Evolutionary conservation across 2,329 filamentous ascomycete genomes (phyloP).

Genomic region (Rhytidhysteron rufulum): DNA sequence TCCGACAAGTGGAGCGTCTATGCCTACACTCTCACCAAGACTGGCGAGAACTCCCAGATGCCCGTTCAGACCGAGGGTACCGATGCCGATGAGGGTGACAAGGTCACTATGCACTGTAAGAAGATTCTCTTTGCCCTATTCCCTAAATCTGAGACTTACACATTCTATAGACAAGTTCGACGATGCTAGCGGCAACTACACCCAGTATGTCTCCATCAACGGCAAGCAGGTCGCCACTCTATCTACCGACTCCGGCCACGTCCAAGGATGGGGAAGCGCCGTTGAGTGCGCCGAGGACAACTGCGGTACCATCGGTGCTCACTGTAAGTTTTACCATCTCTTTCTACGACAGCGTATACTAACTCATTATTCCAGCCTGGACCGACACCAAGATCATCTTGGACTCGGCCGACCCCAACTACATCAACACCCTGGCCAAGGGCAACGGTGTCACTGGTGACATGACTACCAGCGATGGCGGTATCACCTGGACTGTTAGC

Average conservation of each 20-base stretch:
- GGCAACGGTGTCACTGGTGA: slow-evolving; percentile 39
- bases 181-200: slow-evolving; percentile 38
- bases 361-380: slow-evolving; percentile 18
- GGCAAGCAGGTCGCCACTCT: slow-evolving; percentile 39
- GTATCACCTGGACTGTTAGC: slow-evolving; percentile 43
- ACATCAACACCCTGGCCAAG: slow-evolving; percentile 36
- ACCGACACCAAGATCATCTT: slow-evolving; percentile 38
- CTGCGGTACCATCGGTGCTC: slow-evolving; percentile 40
- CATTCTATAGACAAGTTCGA: slow-evolving; percentile 35
- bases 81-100: slow-evolving; percentile 21
- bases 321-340: slow-evolving; percentile 11
- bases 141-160: neutral
- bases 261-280: slow-evolving; percentile 42
- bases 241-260: slow-evolving; percentile 43
- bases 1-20: slow-evolving; percentile 40
- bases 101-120: slow-evolving; percentile 41
- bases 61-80: slow-evolving; percentile 28
- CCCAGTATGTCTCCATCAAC: slow-evolving; percentile 38
- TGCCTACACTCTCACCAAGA: slow-evolving; percentile 41
- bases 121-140: neutral
- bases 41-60: slow-evolving; percentile 27
- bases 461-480: slow-evolving; percentile 39
- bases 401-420: slow-evolving; percentile 34
- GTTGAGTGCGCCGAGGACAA: slow-evolving; percentile 39
- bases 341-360: slow-evolving; percentile 21